phyloP scores from a whole-genome alignment of 1,139 yeast species.

The Saccharomyces hybrid region DNA sequence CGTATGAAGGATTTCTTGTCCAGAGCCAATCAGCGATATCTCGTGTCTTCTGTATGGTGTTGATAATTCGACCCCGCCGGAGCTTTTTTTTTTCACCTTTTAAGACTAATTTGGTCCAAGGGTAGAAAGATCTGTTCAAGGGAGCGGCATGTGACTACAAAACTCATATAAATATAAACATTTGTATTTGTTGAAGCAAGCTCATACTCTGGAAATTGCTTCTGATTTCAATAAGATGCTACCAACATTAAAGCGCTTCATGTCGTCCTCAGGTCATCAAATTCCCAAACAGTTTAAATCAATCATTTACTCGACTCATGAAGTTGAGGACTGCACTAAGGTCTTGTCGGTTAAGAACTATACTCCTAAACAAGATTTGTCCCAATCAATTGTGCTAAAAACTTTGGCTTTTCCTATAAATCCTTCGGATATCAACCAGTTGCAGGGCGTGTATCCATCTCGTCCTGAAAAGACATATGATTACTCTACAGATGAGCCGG shows the following conservation, averaged over 20 bases:
- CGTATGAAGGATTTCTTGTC: not conserved
- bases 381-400: slow-evolving; percentile 31
- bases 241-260: slow-evolving; percentile 4
- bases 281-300: slow-evolving; percentile 27
- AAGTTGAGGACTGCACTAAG: slow-evolving; percentile 24
- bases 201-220: not conserved
- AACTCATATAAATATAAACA: not conserved
- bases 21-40: not conserved
- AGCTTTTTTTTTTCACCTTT: not conserved
- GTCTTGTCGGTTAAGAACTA: slow-evolving; percentile 26
- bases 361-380: slow-evolving; percentile 21
- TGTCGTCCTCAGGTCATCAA: slow-evolving; percentile 3
- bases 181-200: not conserved
- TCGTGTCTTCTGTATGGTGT: not conserved
- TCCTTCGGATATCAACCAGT: slow-evolving; percentile 85
- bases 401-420: slow-evolving; percentile 81
- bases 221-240: not conserved
- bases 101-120: not conserved
- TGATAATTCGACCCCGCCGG: not conserved
- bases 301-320: slow-evolving; percentile 26
- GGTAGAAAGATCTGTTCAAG: not conserved
- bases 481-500: slow-evolving; percentile 51
- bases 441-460: slow-evolving; percentile 92
- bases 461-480: slow-evolving; percentile 53
- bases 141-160: not conserved